Base-by-base conservation (phyloP, 2,329 filamentous ascomycete species). In the Pezicula rhizophila region DNA sequence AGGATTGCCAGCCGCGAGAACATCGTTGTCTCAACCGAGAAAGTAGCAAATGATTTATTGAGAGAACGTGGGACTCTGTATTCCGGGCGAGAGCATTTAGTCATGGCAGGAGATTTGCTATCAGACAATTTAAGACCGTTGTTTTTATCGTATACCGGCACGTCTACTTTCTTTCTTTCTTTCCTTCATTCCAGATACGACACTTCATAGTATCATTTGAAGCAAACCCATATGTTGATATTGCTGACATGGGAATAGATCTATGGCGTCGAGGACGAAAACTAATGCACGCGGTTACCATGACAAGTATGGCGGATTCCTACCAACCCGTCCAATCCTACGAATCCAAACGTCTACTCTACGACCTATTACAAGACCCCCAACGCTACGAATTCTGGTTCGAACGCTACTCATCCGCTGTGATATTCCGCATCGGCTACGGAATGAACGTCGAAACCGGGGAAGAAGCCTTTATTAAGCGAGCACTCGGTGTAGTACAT, bases 21-120 rank as follows among this genome's bases (percentile, higher is more conserved):
- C 42, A 58, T 69, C 44, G 54, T 71, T 25, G 60, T 72, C 17
- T 65, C 65, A 26, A 65, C 61, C 8, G 66, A 69, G 43, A 63
- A 67, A 33, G 64, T 72, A 14, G 69, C 68, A 33, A 68, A 70
- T 46, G 69, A 72, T 37, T 58, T 74, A 5, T 59, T 73, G 2
- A 62, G 68, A 26, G 66, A 69, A 45, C 62, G 70, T 35, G 69
- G 66, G 3, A 64, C 59, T 5, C 62, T 67, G 40, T 72, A 71
- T 54, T 66, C 61, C 10, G 63, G 61, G 7, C 62, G 70, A 6
- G 64, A 66, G 38, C 58, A 66, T 18, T 50, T 66, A 11, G 64
- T 66, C 5, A 64, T 66, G 45, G 66, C 66, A 0, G 55, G 62
- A n/a, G 49, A 64, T 34, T 52, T 72, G 12, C 52, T 71, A 5